Evolutionary conservation across 495 filamentous ascomycete species (phyloP), one percentile per base, ranked within the genome.

Genomic region (Neurospora sp.): DNA sequence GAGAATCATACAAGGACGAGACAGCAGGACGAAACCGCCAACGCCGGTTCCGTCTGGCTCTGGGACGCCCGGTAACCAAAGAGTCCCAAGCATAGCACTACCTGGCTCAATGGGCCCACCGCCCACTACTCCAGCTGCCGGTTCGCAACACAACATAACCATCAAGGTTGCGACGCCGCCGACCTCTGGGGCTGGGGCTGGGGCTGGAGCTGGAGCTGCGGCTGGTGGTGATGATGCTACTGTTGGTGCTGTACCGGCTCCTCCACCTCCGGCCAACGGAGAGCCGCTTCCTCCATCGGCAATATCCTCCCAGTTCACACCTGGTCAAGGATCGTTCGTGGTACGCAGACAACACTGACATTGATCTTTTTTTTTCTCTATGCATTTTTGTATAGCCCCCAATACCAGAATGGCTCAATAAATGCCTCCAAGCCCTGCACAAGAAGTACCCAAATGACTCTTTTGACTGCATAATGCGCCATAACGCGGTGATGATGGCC

Each of bases 401-500:
- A 54, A 89, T 94, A 28, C 94, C 96, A 24, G 83, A 83, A 70
- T 98, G 96, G 96, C 92, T 99, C 72, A 83, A 78, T 48, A 75
- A 83, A 11, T 89, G 91, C 66, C 88, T 97, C 42, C 79, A 84
- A 42, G 82, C 86, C 37, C 87, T 98, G 37, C 87, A 88, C 66
- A 79, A 79, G 69, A 81, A 85, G 69, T 92, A 97, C 78, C 90
- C 91, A 15, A 86, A 90, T 73, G 93, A 98, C 78, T 83, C 83
- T 11, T 97, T 97, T 78, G 94, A 97, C 82, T 91, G 88, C 73
- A 84, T 89, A 31, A 99, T 98, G 94, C 91, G 93, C 40, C 92
- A 94, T 83, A 91, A 87, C 70, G 88, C 92, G 13, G 87, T 97
- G 40, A 91, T 28, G 87, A 89, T 74, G 73, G 81, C 19, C 86